Conservation (phyloP, 176 grass and related monocot species). For the Microstegium vimineum region DNA sequence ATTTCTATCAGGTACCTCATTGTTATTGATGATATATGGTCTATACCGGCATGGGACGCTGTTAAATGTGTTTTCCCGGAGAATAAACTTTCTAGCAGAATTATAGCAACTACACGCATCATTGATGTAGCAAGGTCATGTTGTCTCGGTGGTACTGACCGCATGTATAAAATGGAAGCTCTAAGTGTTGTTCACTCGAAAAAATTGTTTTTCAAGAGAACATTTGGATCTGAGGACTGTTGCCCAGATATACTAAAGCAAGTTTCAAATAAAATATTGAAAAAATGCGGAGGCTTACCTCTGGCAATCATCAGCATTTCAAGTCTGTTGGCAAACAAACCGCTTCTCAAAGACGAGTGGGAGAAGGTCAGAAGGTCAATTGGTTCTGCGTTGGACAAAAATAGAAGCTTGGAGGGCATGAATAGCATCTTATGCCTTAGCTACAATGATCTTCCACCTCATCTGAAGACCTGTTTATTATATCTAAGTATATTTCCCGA, state of each 20-base stretch:
- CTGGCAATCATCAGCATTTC: neutral
- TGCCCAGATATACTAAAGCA: neutral
- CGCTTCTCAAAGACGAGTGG: neutral
- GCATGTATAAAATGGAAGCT: neutral
- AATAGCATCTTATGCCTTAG: constrained; percentile 9
- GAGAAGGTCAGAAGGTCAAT: constrained; percentile 7
- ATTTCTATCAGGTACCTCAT: neutral
- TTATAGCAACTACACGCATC: neutral
- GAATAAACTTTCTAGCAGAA: neutral
- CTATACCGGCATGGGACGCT: neutral
- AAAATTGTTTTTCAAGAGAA: constrained; percentile 1
- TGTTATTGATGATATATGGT: neutral
- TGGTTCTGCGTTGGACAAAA: constrained; percentile 5
- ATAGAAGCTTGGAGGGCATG: neutral
- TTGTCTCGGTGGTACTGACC: neutral
- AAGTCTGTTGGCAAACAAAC: neutral
- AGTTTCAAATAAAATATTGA: neutral
- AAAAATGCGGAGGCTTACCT: neutral
- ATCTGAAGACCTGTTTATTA: neutral
- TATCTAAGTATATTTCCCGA: constrained; percentile 1
- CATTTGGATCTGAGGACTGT: neutral
- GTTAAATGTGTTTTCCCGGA: neutral
- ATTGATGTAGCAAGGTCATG: neutral
- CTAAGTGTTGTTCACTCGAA: neutral
- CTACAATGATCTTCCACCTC: neutral